Conservation (phyloP, 2,329 filamentous ascomycete species). For the Neobulgaria alba region DNA sequence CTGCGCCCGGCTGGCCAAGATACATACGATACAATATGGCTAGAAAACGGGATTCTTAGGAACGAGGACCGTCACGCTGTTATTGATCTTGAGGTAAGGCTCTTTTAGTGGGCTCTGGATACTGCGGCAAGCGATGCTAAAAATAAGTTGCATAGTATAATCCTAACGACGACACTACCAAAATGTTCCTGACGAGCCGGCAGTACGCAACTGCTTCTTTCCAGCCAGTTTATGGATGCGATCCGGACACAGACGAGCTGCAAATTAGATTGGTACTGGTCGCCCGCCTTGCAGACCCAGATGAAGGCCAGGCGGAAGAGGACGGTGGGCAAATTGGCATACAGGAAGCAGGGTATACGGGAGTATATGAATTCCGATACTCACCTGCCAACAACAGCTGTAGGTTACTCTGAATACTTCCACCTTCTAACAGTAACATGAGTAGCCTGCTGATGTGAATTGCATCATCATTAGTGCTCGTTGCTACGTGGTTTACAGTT, state of each 20-base stretch:
- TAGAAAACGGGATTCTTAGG: constrained; percentile 33
- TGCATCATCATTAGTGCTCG: constrained; percentile 1
- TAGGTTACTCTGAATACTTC: constrained; percentile 14
- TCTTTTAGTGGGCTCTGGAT: background rate
- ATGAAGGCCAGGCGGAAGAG: no score
- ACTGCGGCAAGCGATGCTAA: background rate
- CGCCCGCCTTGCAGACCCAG: constrained; percentile 21
- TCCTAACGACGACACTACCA: constrained; percentile 37
- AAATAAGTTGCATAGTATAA: constrained; percentile 30
- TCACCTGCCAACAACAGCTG: constrained; percentile 33
- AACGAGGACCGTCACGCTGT: constrained; percentile 30
- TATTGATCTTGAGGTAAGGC: constrained; percentile 36
- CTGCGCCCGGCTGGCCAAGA: constrained; percentile 31
- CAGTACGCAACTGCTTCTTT: constrained; percentile 35
- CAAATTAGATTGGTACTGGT: constrained; percentile 33
- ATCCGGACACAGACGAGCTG: constrained; percentile 33
- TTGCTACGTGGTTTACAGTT: constrained; percentile 5
- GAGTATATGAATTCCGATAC: constrained; percentile 36
- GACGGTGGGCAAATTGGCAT: constrained; percentile 34
- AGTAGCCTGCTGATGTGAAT: constrained; percentile 1
- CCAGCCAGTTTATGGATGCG: constrained; percentile 34
- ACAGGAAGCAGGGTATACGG: constrained; percentile 27
- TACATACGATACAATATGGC: constrained; percentile 29
- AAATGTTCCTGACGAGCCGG: constrained; percentile 40
- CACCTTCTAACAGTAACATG: background rate